Evolutionary conservation across 148 eudicot species (phyloP).

Genomic region (Cornus controversa): DNA sequence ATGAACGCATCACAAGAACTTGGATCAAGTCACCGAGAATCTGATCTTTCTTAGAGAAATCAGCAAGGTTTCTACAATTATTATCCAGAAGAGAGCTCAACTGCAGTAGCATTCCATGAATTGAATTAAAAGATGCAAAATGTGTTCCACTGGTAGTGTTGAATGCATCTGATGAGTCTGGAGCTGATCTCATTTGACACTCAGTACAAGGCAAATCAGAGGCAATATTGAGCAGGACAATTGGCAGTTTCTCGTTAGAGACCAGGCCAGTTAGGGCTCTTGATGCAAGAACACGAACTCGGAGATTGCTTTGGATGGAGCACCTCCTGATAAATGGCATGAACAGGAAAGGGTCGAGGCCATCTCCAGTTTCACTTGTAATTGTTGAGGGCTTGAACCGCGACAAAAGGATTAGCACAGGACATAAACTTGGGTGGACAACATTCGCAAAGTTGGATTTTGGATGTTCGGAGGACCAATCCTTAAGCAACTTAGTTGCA

Average conservation of each 20-base stretch:
- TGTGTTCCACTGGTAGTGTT: constrained; percentile 10
- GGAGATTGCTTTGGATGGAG: constrained; percentile 76
- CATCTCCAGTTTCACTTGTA: constrained; percentile 78
- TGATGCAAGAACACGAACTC: constrained; percentile 88
- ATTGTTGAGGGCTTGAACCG: constrained; percentile 94
- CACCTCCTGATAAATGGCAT: constrained; percentile 87
- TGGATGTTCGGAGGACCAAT: constrained; percentile 35
- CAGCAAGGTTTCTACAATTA: constrained; percentile 74
- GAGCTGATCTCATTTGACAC: constrained; percentile 20
- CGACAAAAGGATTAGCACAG: constrained; percentile 78
- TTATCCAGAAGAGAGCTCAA: constrained; percentile 67
- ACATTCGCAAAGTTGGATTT: constrained; percentile 58
- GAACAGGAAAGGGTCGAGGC: constrained; percentile 79
- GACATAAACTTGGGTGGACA: constrained; percentile 96
- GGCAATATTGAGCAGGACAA: constrained; percentile 59
- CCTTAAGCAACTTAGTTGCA: constrained; percentile 69
- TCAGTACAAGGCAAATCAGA: constrained; percentile 55
- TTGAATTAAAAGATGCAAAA: constrained; percentile 52
- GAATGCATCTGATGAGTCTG: constrained; percentile 5
- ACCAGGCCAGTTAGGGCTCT: constrained; percentile 80
- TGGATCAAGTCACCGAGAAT: constrained; percentile 62
- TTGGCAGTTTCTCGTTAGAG: constrained; percentile 84
- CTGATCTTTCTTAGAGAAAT: constrained; percentile 51
- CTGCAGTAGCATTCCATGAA: constrained; percentile 87
- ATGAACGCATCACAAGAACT: constrained; percentile 50